These are phyloP conservation scores for Mycena amicta DNA, from an alignment of 768 basidiomycete species.

Conservation along the genomic window DNA sequence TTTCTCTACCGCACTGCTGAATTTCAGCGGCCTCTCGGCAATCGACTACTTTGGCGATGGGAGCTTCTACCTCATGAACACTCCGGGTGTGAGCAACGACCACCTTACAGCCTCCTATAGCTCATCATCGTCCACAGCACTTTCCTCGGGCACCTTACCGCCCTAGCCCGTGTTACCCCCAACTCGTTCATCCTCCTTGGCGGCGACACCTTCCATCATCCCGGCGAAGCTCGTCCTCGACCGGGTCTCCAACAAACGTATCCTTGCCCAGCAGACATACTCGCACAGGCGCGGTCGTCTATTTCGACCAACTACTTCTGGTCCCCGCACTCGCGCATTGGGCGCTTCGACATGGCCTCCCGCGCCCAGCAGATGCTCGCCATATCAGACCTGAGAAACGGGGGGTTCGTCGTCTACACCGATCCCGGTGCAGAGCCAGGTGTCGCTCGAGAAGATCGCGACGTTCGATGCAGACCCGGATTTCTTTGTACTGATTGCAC, in stretches of 20 bases:
- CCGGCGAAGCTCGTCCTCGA: conserved; percentile 10
- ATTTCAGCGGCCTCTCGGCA: conserved; percentile 15
- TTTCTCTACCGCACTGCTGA: conserved; percentile 4
- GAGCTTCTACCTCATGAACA: conserved; percentile 16
- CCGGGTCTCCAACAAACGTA: conserved; percentile 8
- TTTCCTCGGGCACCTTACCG: conserved; percentile 6
- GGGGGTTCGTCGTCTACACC: background rate
- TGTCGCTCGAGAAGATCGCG: conserved; percentile 11
- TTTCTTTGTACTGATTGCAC: conserved; percentile 9
- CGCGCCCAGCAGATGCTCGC: conserved; percentile 4
- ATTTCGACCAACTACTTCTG: conserved; percentile 13
- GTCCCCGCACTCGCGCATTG: background rate
- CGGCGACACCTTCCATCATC: conserved; percentile 16
- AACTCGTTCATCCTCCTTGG: conserved; percentile 10
- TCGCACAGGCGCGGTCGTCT: background rate
- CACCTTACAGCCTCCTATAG: background rate
- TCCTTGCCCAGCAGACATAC: conserved; percentile 12
- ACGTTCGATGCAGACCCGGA: conserved; percentile 14
- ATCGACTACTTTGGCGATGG: conserved; percentile 5
- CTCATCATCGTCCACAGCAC: background rate
- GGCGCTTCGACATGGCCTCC: conserved; percentile 8
- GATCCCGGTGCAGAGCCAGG: conserved; percentile 1
- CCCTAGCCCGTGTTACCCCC: conserved; percentile 13
- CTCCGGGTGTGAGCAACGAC: conserved; percentile 7
- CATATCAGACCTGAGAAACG: conserved; percentile 2